Evolutionary conservation across 2,329 filamentous ascomycete species (phyloP), one percentile per base, ranked within the genome.

Genomic region (Arthrinium phaeospermum): DNA sequence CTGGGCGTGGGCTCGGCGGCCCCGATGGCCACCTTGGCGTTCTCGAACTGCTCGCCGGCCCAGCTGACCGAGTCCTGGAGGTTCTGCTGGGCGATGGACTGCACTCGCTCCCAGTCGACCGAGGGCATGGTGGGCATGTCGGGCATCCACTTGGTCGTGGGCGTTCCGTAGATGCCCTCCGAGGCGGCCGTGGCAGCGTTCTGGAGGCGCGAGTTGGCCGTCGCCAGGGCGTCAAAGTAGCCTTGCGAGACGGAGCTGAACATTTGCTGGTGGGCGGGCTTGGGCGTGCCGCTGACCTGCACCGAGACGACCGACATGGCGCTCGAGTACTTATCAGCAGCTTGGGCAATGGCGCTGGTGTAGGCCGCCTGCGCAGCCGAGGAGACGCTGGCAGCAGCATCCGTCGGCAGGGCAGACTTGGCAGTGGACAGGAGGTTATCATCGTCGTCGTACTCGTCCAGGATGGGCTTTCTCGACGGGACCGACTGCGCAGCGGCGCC

Each of bases 21-120:
- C 27, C 91, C 89, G 53, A 92, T 85, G 41, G 90, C 91, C 71
- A 90, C 86, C 80, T 91, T 91, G n/a, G 91, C 91, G 70, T 85
- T 89, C 69, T 91, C 87, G 76, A 93, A 93, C 77, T 94, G 92
- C 47, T 91, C 87, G 70, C 92, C 92, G 8, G 93, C 94, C 79
- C 88, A 88, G 70, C 88, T 87, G 6, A 94, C 85, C n/a, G 92
- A 93, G 77, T 94, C 91, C 19, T 90, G 88, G 22, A 96, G 85
- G 71, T 89, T 89, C 45, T 91, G 90, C 0, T 92, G 89, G 0
- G 94, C 94, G 75, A 95, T 89, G 0, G 92, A 91, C 70, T 89
- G 85, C 16, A 88, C 84, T 34, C 80, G 82, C 69, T 85, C 80
- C 87, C 88, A 88, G 72, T 86, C 83, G 4, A 86, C 76, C 30